Evolutionary conservation across 2,329 filamentous ascomycete genomes (phyloP), one percentile per base, ranked within the genome.

Genomic region (Fonsecaea multimorphosa): DNA sequence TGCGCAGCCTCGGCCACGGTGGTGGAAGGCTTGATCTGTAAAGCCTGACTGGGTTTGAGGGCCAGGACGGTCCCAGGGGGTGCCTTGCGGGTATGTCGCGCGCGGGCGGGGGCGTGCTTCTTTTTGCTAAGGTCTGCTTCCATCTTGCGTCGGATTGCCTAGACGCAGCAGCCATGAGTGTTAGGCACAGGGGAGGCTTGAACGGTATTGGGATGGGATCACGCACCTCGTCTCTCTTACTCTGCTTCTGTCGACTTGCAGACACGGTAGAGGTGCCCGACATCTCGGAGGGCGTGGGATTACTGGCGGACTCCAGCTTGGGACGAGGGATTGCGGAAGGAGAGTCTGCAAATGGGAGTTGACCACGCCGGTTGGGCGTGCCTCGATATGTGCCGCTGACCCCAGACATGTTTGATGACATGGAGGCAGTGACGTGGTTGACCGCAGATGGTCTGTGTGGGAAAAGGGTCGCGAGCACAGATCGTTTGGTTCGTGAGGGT

Each of bases 51-150:
- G 61, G 95, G 95, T 81, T 96, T 96, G 70, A 99, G 86, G 74
- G 95, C 92, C 67, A 99, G 90, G 67, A 99, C 95, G 63, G 94
- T 97, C 72, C 95, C 95, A 1, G 95, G 95, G 66, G 95, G 94
- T 64, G 94, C 94, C 83, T 97, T 98, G 77, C 93, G 91, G 68
- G 90, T 91, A 75, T 92, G 91, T 72, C 93, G 89, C 72, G 93
- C 89, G 73, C 93, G 89, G 73, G 87, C 85, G 70, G 89, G 87
- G 68, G 88, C 86, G 76, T 92, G 87, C 82, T 93, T 96, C 87
- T 98, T 98, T 84, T 98, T 98, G 86, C 88, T 96, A 82, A 99
- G 89, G 78, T 99, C 95, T 76, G 87, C 94, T 84, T 99, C 95
- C 84, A 99, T 90, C 84, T 97, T 98, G 76, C 89, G 89, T 75